phyloP scores from a whole-genome alignment of 2,329 filamentous ascomycete genomes.

The Xylaria sp. region DNA sequence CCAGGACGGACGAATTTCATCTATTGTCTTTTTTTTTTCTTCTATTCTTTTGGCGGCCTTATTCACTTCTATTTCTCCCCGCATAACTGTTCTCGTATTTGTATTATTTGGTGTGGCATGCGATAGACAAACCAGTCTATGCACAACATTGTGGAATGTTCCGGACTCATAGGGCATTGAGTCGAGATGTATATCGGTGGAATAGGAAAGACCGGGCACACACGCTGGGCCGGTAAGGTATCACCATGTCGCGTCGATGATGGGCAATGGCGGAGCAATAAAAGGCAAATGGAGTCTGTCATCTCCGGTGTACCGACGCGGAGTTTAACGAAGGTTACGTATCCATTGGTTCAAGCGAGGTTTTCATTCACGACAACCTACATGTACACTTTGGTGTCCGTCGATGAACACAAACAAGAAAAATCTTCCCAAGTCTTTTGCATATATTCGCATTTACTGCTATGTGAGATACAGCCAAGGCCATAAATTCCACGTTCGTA shows the following conservation, averaged over 20 bases:
- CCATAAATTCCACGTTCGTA: background rate
- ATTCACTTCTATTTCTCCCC: conserved; percentile 45
- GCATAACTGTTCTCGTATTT: conserved; percentile 34
- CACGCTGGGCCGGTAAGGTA: conserved; percentile 1
- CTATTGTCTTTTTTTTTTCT: conserved; percentile 48
- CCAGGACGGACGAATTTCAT: conserved; percentile 36
- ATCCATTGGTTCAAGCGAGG: conserved; percentile 44
- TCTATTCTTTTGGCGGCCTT: conserved; percentile 20
- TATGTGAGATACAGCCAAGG: background rate
- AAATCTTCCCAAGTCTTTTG: conserved; percentile 24
- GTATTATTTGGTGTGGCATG: conserved; percentile 41
- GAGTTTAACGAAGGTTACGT: conserved; percentile 47
- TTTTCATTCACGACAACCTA: conserved; percentile 39
- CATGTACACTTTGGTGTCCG: conserved; percentile 43
- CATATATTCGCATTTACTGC: background rate
- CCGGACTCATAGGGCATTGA: conserved; percentile 28
- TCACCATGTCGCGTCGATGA: conserved; percentile 6
- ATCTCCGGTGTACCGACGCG: conserved; percentile 38
- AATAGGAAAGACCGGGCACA: conserved; percentile 17
- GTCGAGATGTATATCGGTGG: conserved; percentile 38
- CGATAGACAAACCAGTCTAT: conserved; percentile 30
- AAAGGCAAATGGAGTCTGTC: conserved; percentile 38
- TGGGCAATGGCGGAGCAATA: conserved; percentile 30
- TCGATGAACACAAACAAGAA: conserved; percentile 41
- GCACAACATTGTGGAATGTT: conserved; percentile 31